Evolutionary conservation across 805 yeast genomes (phyloP), one percentile per base, ranked within the genome.

Genomic region (Hanseniaspora lindneri): DNA sequence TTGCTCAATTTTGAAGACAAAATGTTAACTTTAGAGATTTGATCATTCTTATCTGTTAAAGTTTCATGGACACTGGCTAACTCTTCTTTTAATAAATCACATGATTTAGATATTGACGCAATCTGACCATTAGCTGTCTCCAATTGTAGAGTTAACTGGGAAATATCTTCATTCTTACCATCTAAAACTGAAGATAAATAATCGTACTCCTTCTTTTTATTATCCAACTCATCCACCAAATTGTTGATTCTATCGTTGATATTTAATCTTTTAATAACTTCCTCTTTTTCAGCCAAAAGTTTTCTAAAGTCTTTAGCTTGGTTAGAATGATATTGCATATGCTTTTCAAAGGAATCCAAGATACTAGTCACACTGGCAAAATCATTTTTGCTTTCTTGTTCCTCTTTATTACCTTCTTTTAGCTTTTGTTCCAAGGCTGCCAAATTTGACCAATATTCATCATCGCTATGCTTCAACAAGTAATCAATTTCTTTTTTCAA

Each of bases 221-320:
- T 23, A 11, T 23, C 43, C n/a, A 46, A 32, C 16, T 46, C 49
- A 24, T 25, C 43, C 37, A 46, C 43, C 21, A 46, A 32, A 10
- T 46, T 39, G 28, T 32, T n/a, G 16, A 46, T 28, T 32, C 49
- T 46, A 9, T 10, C 24, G 28, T 46, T 35, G 17, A 46, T 30
- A 19, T 57, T 58, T 19, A 55, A 47, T 2, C 50, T 51, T 1
- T 25, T 51, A 14, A 30, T 52, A 25, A 56, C 34, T 11, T 52
- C 50, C 7, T 48, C 49, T 3, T 44, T 49, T 4, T 42, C 33
- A 4, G 49, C 44, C n/a, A 46, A 32, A 5, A 46, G 16, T 24
- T 32, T 30, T 46, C 49, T 46, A 28, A 46, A 39, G 14, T 39
- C 43, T 3, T 19, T 4, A 6, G 49, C 49, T 32, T 46, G 49